Evolutionary conservation across 345 rosid species (phyloP), one percentile per base, ranked within the genome.

Genomic region (Camelina laxa): DNA sequence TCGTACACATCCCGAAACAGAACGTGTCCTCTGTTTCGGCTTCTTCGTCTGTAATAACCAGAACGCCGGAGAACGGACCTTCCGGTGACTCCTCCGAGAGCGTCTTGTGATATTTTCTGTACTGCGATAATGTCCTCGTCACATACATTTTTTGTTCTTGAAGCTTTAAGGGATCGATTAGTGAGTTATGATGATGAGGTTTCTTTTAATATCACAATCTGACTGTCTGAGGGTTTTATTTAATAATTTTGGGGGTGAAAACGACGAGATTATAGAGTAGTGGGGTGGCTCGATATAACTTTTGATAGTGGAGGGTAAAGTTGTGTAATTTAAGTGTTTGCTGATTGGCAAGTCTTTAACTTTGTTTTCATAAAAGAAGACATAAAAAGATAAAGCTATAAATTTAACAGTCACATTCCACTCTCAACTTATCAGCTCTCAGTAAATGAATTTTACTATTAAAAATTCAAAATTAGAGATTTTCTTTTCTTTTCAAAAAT

Each of bases 11-110:
- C 27, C 89, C 93, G 15, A 83, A 87, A 67, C 92, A 89, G 48
- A 64, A 79, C 6, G 86, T 83, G 30, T 85, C 83, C 51, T 85
- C 85, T 54, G 79, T 86, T 55, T 84, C 87, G n/a, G 88, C 87
- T 75, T 80, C 88, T 83, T 84, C 89, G 70, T 87, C 92, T 20
- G 86, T 85, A 9, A 88, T 82, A 27, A 88, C 93, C 8, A 88
- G 65, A 74, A 69, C 82, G 3, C 92, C 96, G 10, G 92, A 82
- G 62, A 78, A 80, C 2, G 97, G 87, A 60, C 85, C 96, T 14
- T 87, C 88, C 11, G 87, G 86, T 47, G 93, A 86, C 9, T 82
- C 90, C 57, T 49, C 82, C 1, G 80, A 74, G 11, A 89, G 80
- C 13, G 83, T 74, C 42, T 73, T 80, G 14, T 84, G 79, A 36